Percentiles rank a stretch among this genome's conserved stretches.
Conservation (phyloP, 2,329 filamentous ascomycete genomes). For the Fusarium hostae region DNA sequence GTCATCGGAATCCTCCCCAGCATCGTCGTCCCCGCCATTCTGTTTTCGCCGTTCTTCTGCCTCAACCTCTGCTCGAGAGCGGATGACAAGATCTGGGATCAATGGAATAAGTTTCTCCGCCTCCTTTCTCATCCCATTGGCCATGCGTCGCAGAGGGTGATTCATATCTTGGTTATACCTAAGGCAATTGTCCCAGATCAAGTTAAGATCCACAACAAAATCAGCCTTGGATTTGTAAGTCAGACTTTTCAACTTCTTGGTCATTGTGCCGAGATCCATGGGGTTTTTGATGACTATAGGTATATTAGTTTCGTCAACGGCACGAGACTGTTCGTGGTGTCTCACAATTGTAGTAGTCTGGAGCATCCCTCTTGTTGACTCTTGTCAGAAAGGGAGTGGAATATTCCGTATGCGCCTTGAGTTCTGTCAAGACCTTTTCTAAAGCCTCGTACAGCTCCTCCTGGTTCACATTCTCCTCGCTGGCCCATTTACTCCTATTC, state of each 20-base stretch:
- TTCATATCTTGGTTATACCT: constrained; percentile 93
- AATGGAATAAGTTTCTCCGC: constrained; percentile 95
- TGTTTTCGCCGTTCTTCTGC: constrained; percentile 86
- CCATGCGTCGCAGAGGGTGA: constrained; percentile 90
- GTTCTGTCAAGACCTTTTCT: constrained; percentile 95
- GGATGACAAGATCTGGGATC: constrained; percentile 91
- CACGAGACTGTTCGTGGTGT: constrained; percentile 27
- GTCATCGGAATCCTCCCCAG: constrained; percentile 91
- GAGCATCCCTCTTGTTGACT: constrained; percentile 96
- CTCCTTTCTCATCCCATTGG: constrained; percentile 95
- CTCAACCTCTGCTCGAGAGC: constrained; percentile 93
- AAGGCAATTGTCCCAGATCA: constrained; percentile 97
- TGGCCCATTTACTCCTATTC: constrained; percentile 98
- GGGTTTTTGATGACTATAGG: constrained; percentile 86
- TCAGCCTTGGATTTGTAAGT: constrained; percentile 91
- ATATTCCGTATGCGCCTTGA: constrained; percentile 97
- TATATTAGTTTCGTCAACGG: constrained; percentile 37
- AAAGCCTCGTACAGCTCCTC: constrained; percentile 97
- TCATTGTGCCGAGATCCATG: constrained; percentile 98
- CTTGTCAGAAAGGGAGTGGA: constrained; percentile 94
- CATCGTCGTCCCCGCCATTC: constrained; percentile 84
- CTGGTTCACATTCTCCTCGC: constrained; percentile 95
- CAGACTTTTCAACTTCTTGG: constrained; percentile 90
- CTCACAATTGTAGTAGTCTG: constrained; percentile 92
- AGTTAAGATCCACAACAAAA: constrained; percentile 90